Evolutionary conservation across 495 filamentous ascomycete species (phyloP), one percentile per base, ranked within the genome.

Genomic region (Trichocladium uniseriatum): DNA sequence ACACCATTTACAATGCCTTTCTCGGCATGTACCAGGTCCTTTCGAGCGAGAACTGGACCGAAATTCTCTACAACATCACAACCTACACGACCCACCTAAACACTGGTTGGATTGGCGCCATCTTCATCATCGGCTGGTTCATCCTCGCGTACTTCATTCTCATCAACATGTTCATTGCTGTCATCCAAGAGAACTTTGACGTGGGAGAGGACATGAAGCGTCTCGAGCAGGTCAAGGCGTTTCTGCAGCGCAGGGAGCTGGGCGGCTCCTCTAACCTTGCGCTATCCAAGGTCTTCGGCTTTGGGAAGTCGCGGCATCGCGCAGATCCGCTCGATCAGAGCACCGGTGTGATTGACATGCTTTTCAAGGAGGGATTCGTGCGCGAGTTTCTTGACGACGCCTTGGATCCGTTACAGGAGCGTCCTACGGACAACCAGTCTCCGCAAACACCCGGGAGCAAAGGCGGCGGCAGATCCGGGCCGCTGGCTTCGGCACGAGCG

Each of bases 81-180:
- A 60, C 73, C 22, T 81, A 79, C 51, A 82, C 87, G 2, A 71
- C 63, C 5, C 32, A 54, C 0, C 79, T 71, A 49, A 72, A 77
- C 36, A 90, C 87, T 7, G 77, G 84, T n/a, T 99, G 94, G 94
- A 89, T 96, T 39, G 89, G 87, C 11, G 91, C 94, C 32, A 77
- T 86, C 3, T 99, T 99, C 61, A 76, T 97, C 57, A 84, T 95
- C 44, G 70, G 89, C 50, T 99, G 92, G 92, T 96, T 95, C 63
- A 90, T 95, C 53, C 77, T 99, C 16, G 78, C 87, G 21, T 94
- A 89, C 59, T 96, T 97, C 62, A 95, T 99, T 70, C 78, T 97
- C 38, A 72, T 99, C 73, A 99, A 95, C 62, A 99, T 99, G 92
- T 99, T 99, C 70, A 99, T 99, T 86, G 92, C 92, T 69, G 92